Evolutionary conservation across 148 eudicot genomes (phyloP).

Genomic region (Simmondsia chinensis): DNA sequence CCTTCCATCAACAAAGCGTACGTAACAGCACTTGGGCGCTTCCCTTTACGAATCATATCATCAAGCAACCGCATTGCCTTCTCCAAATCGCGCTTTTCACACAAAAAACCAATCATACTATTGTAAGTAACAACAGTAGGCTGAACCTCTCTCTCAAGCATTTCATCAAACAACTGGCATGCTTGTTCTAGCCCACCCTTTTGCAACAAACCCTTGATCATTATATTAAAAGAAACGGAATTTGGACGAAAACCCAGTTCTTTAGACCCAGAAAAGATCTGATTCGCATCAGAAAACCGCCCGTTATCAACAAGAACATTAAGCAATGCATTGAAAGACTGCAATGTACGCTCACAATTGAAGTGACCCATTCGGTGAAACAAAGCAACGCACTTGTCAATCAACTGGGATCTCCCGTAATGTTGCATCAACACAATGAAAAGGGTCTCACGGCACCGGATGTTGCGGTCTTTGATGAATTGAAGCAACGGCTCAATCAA

Average conservation of each 20-base stretch:
- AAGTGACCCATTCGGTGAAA: constrained; percentile 47
- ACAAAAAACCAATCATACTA: constrained; percentile 67
- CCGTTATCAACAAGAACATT: constrained; percentile 58
- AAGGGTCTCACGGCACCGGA: constrained; percentile 64
- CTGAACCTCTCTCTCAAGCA: constrained; percentile 67
- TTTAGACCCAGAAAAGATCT: constrained; percentile 28
- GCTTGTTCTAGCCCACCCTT: constrained; percentile 60
- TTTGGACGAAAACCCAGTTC: constrained; percentile 61
- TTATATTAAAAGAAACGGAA: constrained; percentile 53
- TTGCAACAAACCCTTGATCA: constrained; percentile 70
- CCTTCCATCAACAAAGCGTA: constrained; percentile 81
- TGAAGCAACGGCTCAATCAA: constrained; percentile 35
- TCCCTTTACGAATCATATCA: constrained; percentile 54
- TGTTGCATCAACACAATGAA: constrained; percentile 68
- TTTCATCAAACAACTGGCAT: constrained; percentile 66
- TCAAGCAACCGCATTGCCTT: constrained; percentile 46
- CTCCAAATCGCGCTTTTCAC: constrained; percentile 54
- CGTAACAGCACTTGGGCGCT: constrained; percentile 47
- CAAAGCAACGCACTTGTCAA: constrained; percentile 44
- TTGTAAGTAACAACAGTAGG: constrained; percentile 78
- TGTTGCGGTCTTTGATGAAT: constrained; percentile 25
- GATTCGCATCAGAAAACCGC: constrained; percentile 32
- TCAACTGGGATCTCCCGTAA: constrained; percentile 44
- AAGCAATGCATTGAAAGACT: constrained; percentile 68
- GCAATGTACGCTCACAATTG: constrained; percentile 49